Percentiles rank a stretch among this genome's conserved stretches.
phyloP scores from a whole-genome alignment of 1,139 yeast genomes.

The Arxiozyma slooffiae region DNA sequence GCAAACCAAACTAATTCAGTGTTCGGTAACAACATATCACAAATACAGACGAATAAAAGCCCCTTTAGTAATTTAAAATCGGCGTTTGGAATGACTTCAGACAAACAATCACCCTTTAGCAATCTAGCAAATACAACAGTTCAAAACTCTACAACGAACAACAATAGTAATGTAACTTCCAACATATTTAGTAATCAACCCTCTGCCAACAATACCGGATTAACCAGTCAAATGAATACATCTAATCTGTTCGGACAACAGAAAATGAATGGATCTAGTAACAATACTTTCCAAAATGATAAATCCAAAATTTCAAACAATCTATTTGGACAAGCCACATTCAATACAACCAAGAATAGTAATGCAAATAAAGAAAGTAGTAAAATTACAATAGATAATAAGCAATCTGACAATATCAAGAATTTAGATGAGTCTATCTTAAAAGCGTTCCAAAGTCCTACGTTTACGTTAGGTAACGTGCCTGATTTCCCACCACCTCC shows the following conservation, averaged over 20 bases:
- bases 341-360: not conserved
- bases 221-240: not conserved
- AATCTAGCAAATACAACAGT: slow-evolving; percentile 2
- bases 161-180: not conserved
- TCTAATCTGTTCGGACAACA: not conserved
- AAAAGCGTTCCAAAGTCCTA: slow-evolving; percentile 41
- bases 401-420: not conserved
- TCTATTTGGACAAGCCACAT: not conserved
- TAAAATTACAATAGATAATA: not conserved
- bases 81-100: not conserved
- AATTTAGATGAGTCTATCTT: slow-evolving; percentile 21
- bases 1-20: not conserved
- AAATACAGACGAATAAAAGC: not conserved
- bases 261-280: not conserved
- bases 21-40: not conserved
- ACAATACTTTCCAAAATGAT: not conserved
- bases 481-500: slow-evolving; percentile 78
- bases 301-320: not conserved
- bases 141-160: not conserved
- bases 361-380: too few relatives aligned
- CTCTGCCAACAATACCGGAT: not conserved
- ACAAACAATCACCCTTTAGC: slow-evolving; percentile 6
- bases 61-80: not conserved
- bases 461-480: slow-evolving; percentile 54
- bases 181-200: not conserved